These are phyloP conservation scores for Pisolithus tinctorius DNA, from an alignment of 768 basidiomycete genomes.

Conservation along the genomic window DNA sequence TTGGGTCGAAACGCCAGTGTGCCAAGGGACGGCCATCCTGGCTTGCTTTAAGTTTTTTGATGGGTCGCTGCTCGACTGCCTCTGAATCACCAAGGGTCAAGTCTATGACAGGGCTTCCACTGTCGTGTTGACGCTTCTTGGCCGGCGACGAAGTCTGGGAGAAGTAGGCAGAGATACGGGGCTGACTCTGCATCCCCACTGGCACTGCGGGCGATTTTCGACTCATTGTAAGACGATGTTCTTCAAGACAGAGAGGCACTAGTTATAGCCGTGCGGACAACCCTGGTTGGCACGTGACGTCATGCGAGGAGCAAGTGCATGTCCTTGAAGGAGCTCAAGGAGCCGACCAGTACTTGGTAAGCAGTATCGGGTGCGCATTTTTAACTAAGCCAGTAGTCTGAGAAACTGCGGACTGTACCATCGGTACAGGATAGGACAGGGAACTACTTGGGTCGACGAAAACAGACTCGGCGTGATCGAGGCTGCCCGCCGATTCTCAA, in stretches of 20 bases:
- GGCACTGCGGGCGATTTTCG: conserved; percentile 4
- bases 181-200: conserved; percentile 20
- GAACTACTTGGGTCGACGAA: too few relatives aligned
- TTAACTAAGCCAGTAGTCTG: too few relatives aligned
- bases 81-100: conserved; percentile 41
- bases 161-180: conserved; percentile 40
- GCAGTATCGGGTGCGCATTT: too few relatives aligned
- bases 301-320: background rate
- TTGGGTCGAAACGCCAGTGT: conserved; percentile 41
- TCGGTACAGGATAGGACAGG: too few relatives aligned
- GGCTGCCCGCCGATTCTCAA: too few relatives aligned
- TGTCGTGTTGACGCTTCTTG: conserved; percentile 24
- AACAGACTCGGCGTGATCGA: too few relatives aligned
- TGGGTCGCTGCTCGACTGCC: conserved; percentile 16
- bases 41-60: conserved; percentile 24
- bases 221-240: conserved; percentile 10
- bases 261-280: too few relatives aligned
- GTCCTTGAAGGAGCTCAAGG: too few relatives aligned
- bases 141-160: conserved; percentile 9
- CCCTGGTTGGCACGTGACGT: background rate
- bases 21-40: conserved; percentile 21
- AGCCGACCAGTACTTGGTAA: too few relatives aligned
- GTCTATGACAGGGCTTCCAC: conserved; percentile 38
- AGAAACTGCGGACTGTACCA: too few relatives aligned
- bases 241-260: background rate